Evolutionary conservation across 2,329 filamentous ascomycete genomes (phyloP).

Genomic region (Raffaelea arxii): DNA sequence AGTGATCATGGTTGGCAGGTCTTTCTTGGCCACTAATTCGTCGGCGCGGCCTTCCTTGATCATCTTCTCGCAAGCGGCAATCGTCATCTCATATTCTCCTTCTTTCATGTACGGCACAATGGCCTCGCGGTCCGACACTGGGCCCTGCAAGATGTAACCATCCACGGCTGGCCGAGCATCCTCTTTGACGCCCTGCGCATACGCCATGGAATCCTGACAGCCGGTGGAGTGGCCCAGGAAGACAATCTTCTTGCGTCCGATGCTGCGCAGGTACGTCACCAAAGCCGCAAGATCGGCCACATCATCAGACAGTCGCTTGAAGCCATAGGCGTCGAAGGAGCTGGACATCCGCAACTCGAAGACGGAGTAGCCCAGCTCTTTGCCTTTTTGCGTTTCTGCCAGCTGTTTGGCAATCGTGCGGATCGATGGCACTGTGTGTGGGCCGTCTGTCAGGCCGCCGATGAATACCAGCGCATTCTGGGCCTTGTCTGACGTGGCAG

Average conservation of each 20-base stretch:
- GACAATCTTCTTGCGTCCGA: slow-evolving; percentile 41
- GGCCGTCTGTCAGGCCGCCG: slow-evolving; percentile 60
- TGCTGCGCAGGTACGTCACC: slow-evolving; percentile 41
- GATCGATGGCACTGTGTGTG: slow-evolving; percentile 53
- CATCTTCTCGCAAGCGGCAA: slow-evolving; percentile 42
- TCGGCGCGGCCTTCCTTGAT: slow-evolving; percentile 42
- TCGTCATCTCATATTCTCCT: slow-evolving; percentile 30
- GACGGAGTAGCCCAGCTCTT: slow-evolving; percentile 36
- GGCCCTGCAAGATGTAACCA: slow-evolving; percentile 70
- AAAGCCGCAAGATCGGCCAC: slow-evolving; percentile 43
- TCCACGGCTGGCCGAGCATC: slow-evolving; percentile 46
- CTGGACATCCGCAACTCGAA: slow-evolving; percentile 48
- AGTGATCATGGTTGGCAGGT: slow-evolving; percentile 28
- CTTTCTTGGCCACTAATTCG: slow-evolving; percentile 42
- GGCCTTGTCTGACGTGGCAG: slow-evolving; percentile 6
- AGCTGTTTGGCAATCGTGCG: slow-evolving; percentile 35
- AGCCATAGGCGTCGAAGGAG: slow-evolving; percentile 44
- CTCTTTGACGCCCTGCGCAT: slow-evolving; percentile 32
- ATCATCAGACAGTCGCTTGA: slow-evolving; percentile 38
- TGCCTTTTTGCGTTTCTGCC: slow-evolving; percentile 20
- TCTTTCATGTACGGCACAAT: slow-evolving; percentile 34
- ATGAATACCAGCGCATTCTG: slow-evolving; percentile 57
- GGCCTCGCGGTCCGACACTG: slow-evolving; percentile 67
- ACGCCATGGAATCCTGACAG: slow-evolving; percentile 51
- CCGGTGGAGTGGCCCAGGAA: slow-evolving; percentile 51